Base-by-base conservation (phyloP, 2,329 filamentous ascomycete genomes). In the Ophiostoma novo-ulmi region DNA sequence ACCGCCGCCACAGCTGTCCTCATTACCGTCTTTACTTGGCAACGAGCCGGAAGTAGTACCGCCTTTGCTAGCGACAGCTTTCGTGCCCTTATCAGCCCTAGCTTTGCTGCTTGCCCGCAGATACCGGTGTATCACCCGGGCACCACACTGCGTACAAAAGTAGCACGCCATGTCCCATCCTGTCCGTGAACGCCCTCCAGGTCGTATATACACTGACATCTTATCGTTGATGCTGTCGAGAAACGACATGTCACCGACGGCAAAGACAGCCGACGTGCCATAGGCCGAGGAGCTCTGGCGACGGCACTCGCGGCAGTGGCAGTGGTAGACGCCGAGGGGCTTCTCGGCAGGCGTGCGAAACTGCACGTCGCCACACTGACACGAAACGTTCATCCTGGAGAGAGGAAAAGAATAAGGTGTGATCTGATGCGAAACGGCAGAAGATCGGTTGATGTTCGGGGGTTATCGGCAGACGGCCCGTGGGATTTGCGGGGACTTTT, bases 261-360 rank as follows among this genome's bases (percentile, higher is more conserved):
- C 26, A 26, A 74, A 73, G 20, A 74, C 69, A 44, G 71, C 73
- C 13, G 71, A 73, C 22, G 73, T 73, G 73, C 72, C 73, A 26
- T 68, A 74, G 22, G 73, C 73, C 8, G 87, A 88, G 70, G 86
- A 82, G 39, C 87, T 87, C 80, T 91, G 89, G 71, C 85, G 83
- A 67, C 86, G 85, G 78, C 89, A 92, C 76, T 89, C 85, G 70
- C 82, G 79, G 78, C 90, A 92, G 80, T 91, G 90, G 79, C 89
- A 92, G 76, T 91, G 87, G 78, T 89, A 91, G 68, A 91, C 80
- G n/a, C 85, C 58, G 22, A 63, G 58, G n/a, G 58, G 58, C 26
- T 84, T 81, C 3, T 82, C 78, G 0, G 85, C 79, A 0, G 89
- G 88, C 39, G 88, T 90, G 73, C 81, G 85, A 81, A 91, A 91